Evolutionary conservation across 345 rosid species (phyloP).

Genomic region (Hypericum androsaemum): DNA sequence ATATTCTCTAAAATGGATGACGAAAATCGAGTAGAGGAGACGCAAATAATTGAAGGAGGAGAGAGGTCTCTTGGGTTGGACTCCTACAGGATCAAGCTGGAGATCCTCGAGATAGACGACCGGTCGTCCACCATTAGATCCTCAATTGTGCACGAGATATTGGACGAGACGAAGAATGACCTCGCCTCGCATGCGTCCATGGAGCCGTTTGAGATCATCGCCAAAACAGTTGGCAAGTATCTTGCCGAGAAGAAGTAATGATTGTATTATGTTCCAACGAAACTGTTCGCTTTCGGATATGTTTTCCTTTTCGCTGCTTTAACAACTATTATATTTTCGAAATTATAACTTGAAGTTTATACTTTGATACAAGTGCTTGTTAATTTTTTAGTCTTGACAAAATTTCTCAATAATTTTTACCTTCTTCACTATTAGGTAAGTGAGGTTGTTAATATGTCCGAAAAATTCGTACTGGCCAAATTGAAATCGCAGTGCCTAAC

Average conservation of each 20-base stretch:
- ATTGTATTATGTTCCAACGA: too few relatives aligned
- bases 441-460: too few relatives aligned
- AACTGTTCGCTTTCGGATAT: too few relatives aligned
- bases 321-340: too few relatives aligned
- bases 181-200: conserved; percentile 13
- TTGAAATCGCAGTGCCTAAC: too few relatives aligned
- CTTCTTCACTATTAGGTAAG: too few relatives aligned
- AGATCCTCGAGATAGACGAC: conserved; percentile 27
- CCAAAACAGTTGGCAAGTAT: conserved; percentile 21
- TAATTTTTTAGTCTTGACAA: too few relatives aligned
- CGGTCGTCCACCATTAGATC: conserved; percentile 19
- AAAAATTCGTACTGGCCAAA: too few relatives aligned
- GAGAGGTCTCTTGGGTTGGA: conserved; percentile 22
- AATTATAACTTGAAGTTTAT: too few relatives aligned
- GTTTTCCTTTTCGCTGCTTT: too few relatives aligned
- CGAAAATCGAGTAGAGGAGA: conserved; percentile 26
- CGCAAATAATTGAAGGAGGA: conserved; percentile 28
- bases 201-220: conserved; percentile 11
- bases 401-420: too few relatives aligned
- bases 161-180: conserved; percentile 20
- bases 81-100: conserved; percentile 8
- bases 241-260: conserved; percentile 5
- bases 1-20: conserved; percentile 20
- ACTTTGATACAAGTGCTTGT: too few relatives aligned
- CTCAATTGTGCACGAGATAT: conserved; percentile 17